Conservation (phyloP, 2,329 filamentous ascomycete species). For the Aspergillus unguis region DNA sequence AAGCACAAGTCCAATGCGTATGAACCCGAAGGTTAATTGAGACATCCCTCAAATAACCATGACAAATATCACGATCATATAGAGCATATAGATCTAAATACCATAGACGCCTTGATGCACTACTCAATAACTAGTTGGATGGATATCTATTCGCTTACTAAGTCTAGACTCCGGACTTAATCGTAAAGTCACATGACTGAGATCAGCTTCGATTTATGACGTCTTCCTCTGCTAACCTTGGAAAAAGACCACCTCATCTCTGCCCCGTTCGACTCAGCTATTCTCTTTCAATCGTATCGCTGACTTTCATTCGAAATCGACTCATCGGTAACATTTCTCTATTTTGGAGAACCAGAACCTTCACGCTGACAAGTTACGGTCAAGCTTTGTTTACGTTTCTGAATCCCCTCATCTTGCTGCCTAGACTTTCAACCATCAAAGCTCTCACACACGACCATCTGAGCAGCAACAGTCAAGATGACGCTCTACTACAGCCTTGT, state of each 20-base stretch:
- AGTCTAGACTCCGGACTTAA: too few species aligned
- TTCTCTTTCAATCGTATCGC: neutral
- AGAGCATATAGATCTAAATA: neutral
- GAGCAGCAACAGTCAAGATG: conserved; percentile 46
- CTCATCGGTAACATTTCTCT: neutral
- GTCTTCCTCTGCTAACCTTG: conserved; percentile 27
- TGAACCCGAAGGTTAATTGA: conserved; percentile 55
- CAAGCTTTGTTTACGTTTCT: conserved; percentile 18
- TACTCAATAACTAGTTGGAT: too few species aligned
- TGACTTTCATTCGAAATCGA: neutral
- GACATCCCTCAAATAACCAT: neutral
- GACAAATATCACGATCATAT: neutral
- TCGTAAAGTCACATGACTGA: conserved; percentile 15
- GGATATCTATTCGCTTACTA: too few species aligned
- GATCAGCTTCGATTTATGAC: conserved; percentile 26
- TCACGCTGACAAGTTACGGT: neutral
- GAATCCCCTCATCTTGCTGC: conserved; percentile 6
- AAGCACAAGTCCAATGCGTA: conserved; percentile 97
- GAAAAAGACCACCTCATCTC: conserved; percentile 71
- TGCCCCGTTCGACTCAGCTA: neutral
- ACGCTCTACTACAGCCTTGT: conserved; percentile 68
- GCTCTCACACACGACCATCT: neutral
- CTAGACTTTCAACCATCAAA: neutral
- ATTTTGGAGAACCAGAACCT: neutral
- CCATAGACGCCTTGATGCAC: neutral